These are phyloP conservation scores for Afroboletus lepidellus DNA, from an alignment of 1,284 basidiomycete genomes.

Conservation along the genomic window DNA sequence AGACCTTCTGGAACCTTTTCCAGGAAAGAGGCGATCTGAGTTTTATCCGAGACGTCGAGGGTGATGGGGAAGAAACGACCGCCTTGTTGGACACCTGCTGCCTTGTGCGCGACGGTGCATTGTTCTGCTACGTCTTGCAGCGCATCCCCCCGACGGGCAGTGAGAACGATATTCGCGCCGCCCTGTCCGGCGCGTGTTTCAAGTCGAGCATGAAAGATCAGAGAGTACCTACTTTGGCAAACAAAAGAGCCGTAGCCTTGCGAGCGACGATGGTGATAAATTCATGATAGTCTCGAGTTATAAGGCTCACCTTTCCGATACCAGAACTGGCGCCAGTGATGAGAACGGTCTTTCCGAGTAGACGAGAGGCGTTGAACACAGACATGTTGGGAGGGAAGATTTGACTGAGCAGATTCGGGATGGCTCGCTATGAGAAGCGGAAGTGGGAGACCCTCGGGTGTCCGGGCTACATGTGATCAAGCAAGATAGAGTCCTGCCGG, in stretches of 20 bases:
- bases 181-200: constrained; percentile 43
- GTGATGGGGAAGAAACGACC: constrained; percentile 67
- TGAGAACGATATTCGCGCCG: constrained; percentile 75
- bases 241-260: constrained; percentile 81
- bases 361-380: constrained; percentile 73
- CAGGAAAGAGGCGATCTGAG: constrained; percentile 64
- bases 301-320: constrained; percentile 63
- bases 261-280: neutral
- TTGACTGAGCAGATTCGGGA: neutral
- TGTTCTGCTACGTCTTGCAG: constrained; percentile 63
- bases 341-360: constrained; percentile 83
- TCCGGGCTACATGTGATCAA: neutral
- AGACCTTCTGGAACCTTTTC: constrained; percentile 68
- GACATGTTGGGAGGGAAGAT: constrained; percentile 50
- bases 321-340: constrained; percentile 85
- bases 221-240: constrained; percentile 61
- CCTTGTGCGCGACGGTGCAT: constrained; percentile 69
- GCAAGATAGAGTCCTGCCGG: too few species aligned
- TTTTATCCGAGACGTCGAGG: constrained; percentile 74
- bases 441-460: neutral
- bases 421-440: neutral
- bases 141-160: constrained; percentile 66
- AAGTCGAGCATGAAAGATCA: neutral
- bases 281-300: neutral
- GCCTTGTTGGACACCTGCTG: constrained; percentile 67